phyloP scores from a whole-genome alignment of 805 yeast genomes.

The Ogataea kodamae region DNA sequence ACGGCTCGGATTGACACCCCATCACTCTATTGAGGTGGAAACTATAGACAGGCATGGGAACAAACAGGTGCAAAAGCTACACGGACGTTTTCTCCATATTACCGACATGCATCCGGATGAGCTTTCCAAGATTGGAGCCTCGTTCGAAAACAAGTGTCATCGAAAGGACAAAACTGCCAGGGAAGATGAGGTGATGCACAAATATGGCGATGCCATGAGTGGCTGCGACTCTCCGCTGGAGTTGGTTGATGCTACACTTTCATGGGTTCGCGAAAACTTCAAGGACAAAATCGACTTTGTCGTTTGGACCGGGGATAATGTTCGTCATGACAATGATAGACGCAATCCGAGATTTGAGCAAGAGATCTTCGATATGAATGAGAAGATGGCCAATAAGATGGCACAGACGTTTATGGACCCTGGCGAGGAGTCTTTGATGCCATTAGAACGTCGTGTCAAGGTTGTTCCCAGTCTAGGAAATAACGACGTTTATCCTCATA shows the following conservation, averaged over 20 bases:
- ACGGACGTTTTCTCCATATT: constrained; percentile 80
- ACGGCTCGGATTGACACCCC: constrained; percentile 39
- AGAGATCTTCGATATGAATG: constrained; percentile 68
- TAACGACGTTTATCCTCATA: constrained; percentile 88
- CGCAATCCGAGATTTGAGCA: constrained; percentile 66
- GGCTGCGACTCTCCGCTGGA: constrained; percentile 77
- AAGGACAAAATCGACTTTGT: constrained; percentile 79
- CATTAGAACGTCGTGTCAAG: constrained; percentile 32
- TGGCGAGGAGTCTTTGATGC: constrained; percentile 31
- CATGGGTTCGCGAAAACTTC: constrained; percentile 63
- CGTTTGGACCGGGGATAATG: constrained; percentile 89
- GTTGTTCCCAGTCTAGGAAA: constrained; percentile 77
- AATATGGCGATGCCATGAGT: constrained; percentile 67
- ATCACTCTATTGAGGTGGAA: constrained; percentile 34
- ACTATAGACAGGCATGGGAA: constrained; percentile 17
- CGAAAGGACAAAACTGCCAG: constrained; percentile 32
- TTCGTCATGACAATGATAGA: constrained; percentile 81
- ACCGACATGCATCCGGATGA: constrained; percentile 89
- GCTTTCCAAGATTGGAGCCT: constrained; percentile 50
- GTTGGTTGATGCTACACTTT: constrained; percentile 57
- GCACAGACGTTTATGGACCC: constrained; percentile 49
- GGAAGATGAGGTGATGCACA: constrained; percentile 49
- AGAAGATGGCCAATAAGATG: constrained; percentile 50
- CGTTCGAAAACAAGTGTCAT: constrained; percentile 56
- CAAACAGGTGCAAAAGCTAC: constrained; percentile 32